Evolutionary conservation across 805 yeast species (phyloP).

Genomic region (Groenewaldozyma tartarivorans): DNA sequence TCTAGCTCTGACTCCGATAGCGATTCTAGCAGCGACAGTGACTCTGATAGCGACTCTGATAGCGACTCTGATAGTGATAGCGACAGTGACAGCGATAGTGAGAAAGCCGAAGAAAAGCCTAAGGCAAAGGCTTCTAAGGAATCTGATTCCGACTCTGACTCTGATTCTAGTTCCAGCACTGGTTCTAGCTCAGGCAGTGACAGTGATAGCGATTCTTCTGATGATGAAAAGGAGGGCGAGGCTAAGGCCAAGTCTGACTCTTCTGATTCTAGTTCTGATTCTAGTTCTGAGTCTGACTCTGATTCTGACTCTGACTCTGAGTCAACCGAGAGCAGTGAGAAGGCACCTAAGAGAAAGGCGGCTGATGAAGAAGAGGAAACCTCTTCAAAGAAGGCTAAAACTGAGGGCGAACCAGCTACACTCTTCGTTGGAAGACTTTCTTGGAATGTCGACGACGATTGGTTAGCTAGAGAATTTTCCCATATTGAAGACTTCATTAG

Average conservation of each 20-base stretch:
- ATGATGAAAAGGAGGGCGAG: slow-evolving; percentile 13
- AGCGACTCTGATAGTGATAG: slow-evolving; percentile 16
- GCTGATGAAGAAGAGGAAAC: slow-evolving; percentile 35
- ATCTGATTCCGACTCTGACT: slow-evolving; percentile 18
- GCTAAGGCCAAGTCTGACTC: slow-evolving; percentile 13
- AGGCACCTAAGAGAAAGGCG: slow-evolving; percentile 19
- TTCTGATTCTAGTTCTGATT: slow-evolving; percentile 16
- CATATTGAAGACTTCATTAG: slow-evolving; percentile 62
- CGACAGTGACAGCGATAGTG: slow-evolving; percentile 8
- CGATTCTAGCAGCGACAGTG: slow-evolving; percentile 23
- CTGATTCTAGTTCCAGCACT: slow-evolving; percentile 15
- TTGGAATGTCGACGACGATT: slow-evolving; percentile 93
- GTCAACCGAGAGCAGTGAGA: slow-evolving; percentile 10
- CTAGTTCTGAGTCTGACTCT: slow-evolving; percentile 26
- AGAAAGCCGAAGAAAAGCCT: slow-evolving; percentile 8
- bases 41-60: slow-evolving; percentile 21
- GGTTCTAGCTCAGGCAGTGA: slow-evolving; percentile 23
- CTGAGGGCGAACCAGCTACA: slow-evolving; percentile 61
- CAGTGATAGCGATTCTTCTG: slow-evolving; percentile 11
- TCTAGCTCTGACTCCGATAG: slow-evolving; percentile 26
- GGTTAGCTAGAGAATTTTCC: slow-evolving; percentile 80
- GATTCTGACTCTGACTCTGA: slow-evolving; percentile 24
- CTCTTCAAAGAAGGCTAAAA: slow-evolving; percentile 46
- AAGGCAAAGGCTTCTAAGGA: slow-evolving; percentile 14
- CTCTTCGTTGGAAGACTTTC: slow-evolving; percentile 95